Base-by-base conservation (phyloP, 2,329 filamentous ascomycete species). In the Dothideomycetes sp. region DNA sequence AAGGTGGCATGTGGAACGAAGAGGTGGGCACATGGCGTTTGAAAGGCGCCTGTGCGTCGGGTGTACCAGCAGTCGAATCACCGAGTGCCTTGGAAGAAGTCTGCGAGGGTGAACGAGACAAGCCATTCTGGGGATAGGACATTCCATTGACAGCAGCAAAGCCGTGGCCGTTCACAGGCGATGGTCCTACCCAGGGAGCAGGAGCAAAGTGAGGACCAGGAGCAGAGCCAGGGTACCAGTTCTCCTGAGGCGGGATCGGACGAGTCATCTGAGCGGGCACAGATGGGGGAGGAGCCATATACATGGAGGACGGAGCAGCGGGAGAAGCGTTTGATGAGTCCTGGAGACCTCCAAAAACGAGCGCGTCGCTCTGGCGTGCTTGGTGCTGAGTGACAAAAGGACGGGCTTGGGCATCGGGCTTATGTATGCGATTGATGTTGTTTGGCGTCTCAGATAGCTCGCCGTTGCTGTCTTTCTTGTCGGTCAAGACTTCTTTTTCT, bases 241-340 rank as follows among this genome's bases (percentile, higher is more conserved):
- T 20, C 5, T 40, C 37, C 16, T 40, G 33, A 11, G 37, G 37
- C 3, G 10, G 20, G 11, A 40, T 18, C 18, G 28, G n/a, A 20
- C 16, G 29, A 33, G 37, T 19, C 22, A 40, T 27, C 12, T 16
- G 20, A 13, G 37, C 20, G 12, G 18, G 18, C 13, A 11, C 7
- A 3, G 22, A 11, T 7, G 37, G 20, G 4, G 37, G 37, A 27
- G 37, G 37, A 33, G 29, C 20, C 16, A 32, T 12, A 17, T 25
- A 40, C 18, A 20, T 28, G 1, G 22, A 24, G 20, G 22, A 20
- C 8, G 29, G 30, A 19, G 11, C 17, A 7, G 37, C 57, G 5
- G 55, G 57, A 2, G 61, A 60, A 22, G 52, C 44, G n/a, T 51
- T 55, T 5, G 58, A 55, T 16, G 59, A 59, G 17, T 56, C 59